Evolutionary conservation across 2,329 filamentous ascomycete genomes (phyloP).

Genomic region (Camillea tinctor): DNA sequence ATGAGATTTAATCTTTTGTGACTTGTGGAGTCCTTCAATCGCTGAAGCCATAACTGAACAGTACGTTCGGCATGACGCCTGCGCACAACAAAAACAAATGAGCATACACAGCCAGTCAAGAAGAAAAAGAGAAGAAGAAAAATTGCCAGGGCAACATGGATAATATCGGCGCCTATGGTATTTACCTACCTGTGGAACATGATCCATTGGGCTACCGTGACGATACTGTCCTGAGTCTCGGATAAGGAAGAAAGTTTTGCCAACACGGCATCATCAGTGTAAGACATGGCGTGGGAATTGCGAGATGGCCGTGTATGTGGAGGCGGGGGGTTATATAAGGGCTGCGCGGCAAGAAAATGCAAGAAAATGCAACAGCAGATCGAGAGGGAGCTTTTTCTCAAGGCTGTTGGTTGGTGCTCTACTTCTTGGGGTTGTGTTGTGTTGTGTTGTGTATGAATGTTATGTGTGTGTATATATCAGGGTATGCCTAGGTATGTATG

Average conservation of each 20-base stretch:
- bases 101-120: conserved; percentile 20
- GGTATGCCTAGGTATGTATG: not conserved
- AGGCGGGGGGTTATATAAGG: not conserved
- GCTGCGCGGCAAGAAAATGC: conserved; percentile 2
- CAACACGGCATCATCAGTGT: conserved; percentile 91
- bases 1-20: conserved; percentile 86
- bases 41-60: conserved; percentile 86
- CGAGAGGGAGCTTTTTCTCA: not conserved
- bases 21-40: conserved; percentile 81
- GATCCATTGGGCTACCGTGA: conserved; percentile 97
- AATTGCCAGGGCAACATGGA: conserved; percentile 2
- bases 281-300: conserved; percentile 65
- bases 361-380: not conserved
- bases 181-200: conserved; percentile 88
- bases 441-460: too few species aligned
- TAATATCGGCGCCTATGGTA: conserved; percentile 5
- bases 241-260: conserved; percentile 94
- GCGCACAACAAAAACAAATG: conserved; percentile 20
- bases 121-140: conserved; percentile 3
- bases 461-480: not conserved
- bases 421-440: not conserved
- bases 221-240: conserved; percentile 96
- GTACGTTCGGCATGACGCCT: conserved; percentile 92
- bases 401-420: not conserved
- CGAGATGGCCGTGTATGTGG: conserved; percentile 10